Evolutionary conservation across 2,329 filamentous ascomycete species (phyloP).

Genomic region (Hypoxylon sp.): DNA sequence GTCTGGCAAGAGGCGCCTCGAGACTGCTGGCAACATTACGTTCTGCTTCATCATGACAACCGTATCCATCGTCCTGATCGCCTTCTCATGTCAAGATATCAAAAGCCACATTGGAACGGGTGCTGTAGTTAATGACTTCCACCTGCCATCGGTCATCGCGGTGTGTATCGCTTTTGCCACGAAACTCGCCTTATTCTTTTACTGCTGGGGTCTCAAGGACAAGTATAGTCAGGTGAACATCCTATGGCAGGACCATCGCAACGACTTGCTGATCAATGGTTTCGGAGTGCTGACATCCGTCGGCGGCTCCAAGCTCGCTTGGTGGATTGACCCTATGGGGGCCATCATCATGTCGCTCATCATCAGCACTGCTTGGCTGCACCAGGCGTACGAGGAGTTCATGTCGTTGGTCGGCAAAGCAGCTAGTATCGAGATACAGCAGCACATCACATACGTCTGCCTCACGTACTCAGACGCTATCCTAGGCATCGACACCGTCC

Average conservation of each 20-base stretch:
- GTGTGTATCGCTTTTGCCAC: constrained; percentile 86
- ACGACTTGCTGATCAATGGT: constrained; percentile 96
- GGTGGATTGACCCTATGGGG: constrained; percentile 96
- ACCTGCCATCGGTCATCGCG: constrained; percentile 85
- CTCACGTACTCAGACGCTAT: constrained; percentile 90
- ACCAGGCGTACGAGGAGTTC: constrained; percentile 90
- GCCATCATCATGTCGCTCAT: constrained; percentile 85
- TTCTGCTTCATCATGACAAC: constrained; percentile 97
- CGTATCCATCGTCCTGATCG: constrained; percentile 92
- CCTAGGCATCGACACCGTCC: constrained; percentile 90
- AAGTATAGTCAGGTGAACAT: constrained; percentile 93
- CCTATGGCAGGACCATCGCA: constrained; percentile 96
- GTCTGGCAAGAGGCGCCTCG: constrained; percentile 91
- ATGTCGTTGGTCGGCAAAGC: constrained; percentile 90
- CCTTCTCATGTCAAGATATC: constrained; percentile 83
- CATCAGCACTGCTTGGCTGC: constrained; percentile 84
- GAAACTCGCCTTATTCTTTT: constrained; percentile 86
- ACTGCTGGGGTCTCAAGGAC: constrained; percentile 92
- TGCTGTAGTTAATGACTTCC: constrained; percentile 72
- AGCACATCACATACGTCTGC: constrained; percentile 95
- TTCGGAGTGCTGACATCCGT: constrained; percentile 92
- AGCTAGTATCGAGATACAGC: constrained; percentile 85
- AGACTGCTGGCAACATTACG: constrained; percentile 94
- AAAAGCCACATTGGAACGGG: constrained; percentile 58
- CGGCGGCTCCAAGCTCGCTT: constrained; percentile 86